These are phyloP conservation scores for Trichoderma koningiopsis DNA, from an alignment of 2,329 filamentous ascomycete genomes.

Conservation along the genomic window DNA sequence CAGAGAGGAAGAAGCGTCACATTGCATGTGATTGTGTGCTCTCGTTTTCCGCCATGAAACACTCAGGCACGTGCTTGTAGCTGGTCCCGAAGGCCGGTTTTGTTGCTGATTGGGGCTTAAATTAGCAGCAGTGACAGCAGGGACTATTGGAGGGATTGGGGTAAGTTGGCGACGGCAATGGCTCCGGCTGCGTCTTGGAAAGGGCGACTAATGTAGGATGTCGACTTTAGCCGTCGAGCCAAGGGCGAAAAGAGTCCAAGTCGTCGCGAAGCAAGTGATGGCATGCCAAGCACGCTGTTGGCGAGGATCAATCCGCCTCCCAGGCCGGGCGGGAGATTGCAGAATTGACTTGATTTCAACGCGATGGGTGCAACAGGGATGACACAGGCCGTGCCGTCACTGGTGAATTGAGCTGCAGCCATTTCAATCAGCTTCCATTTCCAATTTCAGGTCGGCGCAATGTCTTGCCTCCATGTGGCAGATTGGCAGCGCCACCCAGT, in stretches of 20 bases:
- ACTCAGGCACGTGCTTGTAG: conserved; percentile 16
- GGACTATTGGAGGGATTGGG: background rate
- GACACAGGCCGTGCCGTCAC: conserved; percentile 1
- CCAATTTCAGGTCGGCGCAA: background rate
- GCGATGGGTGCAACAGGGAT: background rate
- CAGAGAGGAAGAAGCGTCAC: conserved; percentile 3
- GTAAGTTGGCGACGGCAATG: background rate
- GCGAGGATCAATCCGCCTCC: background rate
- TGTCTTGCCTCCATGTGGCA: conserved; percentile 16
- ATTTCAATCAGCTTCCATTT: background rate
- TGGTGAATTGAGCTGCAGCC: conserved; percentile 1
- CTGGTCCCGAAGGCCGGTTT: background rate
- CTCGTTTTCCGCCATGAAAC: background rate
- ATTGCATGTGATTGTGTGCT: conserved; percentile 22
- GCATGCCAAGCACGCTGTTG: background rate
- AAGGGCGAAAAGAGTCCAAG: background rate
- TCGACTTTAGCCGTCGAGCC: background rate
- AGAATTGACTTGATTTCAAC: background rate
- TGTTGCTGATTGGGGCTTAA: background rate
- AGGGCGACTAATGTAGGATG: background rate
- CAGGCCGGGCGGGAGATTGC: background rate
- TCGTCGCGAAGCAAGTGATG: background rate
- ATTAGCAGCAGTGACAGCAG: background rate
- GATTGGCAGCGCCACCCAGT: background rate
- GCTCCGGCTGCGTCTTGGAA: background rate